Base-by-base conservation (phyloP, 192 early-diverging fungal genomes). In the Linderina pennispora region DNA sequence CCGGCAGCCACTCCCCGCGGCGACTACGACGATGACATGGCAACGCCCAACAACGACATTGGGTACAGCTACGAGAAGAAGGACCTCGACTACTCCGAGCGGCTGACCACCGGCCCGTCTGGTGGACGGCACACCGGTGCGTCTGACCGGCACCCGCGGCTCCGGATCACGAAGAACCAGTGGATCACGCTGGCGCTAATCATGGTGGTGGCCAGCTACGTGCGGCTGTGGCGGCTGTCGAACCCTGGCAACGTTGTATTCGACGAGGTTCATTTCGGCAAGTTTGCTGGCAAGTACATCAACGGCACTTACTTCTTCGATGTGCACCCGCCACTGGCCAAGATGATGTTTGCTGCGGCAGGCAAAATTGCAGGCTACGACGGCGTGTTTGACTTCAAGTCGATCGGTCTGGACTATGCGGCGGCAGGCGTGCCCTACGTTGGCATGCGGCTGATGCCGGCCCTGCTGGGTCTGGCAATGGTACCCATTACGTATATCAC, bases 221-320 rank as follows among this genome's bases (percentile, higher is more conserved):
- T 63, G 18, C 72, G 72, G 1, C 45, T 75, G 45, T 65, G 70
- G 70, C 25, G 58, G 26, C 58, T 74, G 17, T 61, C 50, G 17
- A 63, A 63, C 43, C 71, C 71, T 2, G 26, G 55, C 26, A 51
- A 55, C 42, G 74, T 74, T 34, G 70, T 74, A 17, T 98, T 98
- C 63, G 93, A 98, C 67, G 95, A 98, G 72, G 95, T 98, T 26
- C 95, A 98, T 45, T 98, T 98, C 76, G 95, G 95, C 47, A 95
- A 95, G 48, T 98, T 95, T 59, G 95, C 93, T 37, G 78, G 80
- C 40, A 78, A 83, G 66, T 97, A 97, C 50, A 74, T 96, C 44
- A 82, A 79, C 34, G 75, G 86, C 16, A 82, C 80, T 5, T 97
- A 87, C 59, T 97, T 83, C 65, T 93, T 97, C 65, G 94, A 97